Base-by-base conservation (phyloP, 495 filamentous ascomycete species). In the Chaetomium tenue region DNA sequence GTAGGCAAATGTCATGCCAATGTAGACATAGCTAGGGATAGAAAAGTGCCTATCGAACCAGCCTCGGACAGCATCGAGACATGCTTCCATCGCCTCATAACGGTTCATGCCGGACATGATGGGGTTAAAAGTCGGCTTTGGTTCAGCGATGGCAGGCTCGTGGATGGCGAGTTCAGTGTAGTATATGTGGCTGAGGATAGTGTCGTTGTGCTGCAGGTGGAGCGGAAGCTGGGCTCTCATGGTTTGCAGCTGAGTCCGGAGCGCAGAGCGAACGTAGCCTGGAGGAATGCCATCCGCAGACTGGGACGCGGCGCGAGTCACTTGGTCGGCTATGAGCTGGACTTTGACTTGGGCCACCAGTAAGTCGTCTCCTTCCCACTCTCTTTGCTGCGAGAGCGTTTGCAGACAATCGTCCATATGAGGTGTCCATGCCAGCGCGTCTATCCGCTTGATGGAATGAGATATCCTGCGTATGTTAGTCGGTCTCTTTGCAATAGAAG, bases 391-490 rank as follows among this genome's bases (percentile, higher is more conserved):
- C 1, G 76, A 70, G 0, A 87, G 73, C 0, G 75, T 64, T 0
- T 73, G 66, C 2, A 87, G 74, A 42, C 77, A 82, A 25, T 84
- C 79, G 40, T 84, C 83, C 70, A 87, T 76, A 55, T 83, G 77
- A 7, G 80, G 66, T 9, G 78, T 83, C 81, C 82, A 87, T 18
- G 73, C 75, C 7, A 87, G 68, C 6, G 80, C 74, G 48, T 77
- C 55, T 76, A 81, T 64, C 76, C 72, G 58, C 77, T 83, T 68
- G 66, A 67, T 73, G n/a, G 56, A 72, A 61, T 60, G 66, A 20
- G 76, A 68, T 16, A 74, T 70, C 28, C 77, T 78, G 55, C 16
- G 30, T 12, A n/a, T 39, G 63, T 60, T 26, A 59, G 57, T 47
- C 9, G 48, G 18, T 23, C 4, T 39, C 16, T 18, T 28, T 11